Evolutionary conservation across 2,329 filamentous ascomycete species (phyloP), one percentile per base, ranked within the genome.

Genomic region (Phoma sp.): DNA sequence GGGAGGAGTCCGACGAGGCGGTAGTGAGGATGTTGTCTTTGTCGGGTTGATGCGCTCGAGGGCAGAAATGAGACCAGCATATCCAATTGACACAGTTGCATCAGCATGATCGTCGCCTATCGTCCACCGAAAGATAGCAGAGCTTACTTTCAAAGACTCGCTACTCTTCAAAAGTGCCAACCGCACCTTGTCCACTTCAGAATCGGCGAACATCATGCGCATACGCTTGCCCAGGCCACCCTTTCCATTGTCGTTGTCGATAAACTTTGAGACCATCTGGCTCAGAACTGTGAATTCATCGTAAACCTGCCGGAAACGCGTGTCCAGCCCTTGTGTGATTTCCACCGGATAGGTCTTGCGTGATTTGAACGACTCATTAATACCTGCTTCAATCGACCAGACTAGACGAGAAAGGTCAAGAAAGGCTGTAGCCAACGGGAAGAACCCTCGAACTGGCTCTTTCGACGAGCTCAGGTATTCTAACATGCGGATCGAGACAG

Each of bases 371-470:
- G 78, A 73, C 46, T 71, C 69, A 35, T 49, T 65, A 24, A 90
- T 78, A 4, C 88, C 87, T 19, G 84, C 82, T 72, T 89, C 86
- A 58, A 89, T 85, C 15, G 84, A 83, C 79, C 86, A 88, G 38
- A 90, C 77, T 39, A 86, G 83, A 50, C 86, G 82, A 69, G 84
- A 87, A 3, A 85, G 84, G 49, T 89, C 86, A 54, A 90, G 80
- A 65, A 90, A 88, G 60, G 87, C 85, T 56, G 83, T 81, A 6
- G 87, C 85, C n/a, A 90, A 79, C 22, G 79, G 76, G 54, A 83
- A 81, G 70, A 78, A 53, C 67, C 77, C 53, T 61, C 70, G 63
- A 67, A 76, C 54, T 67, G 60, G 61, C 69, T 67, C 57, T 70
- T 63, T 72, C n/a, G 68, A 36, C 48, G 72, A 49, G 68, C 68